Base-by-base conservation (phyloP, 148 eudicot genomes). In the Rhododendron williamsianum region DNA sequence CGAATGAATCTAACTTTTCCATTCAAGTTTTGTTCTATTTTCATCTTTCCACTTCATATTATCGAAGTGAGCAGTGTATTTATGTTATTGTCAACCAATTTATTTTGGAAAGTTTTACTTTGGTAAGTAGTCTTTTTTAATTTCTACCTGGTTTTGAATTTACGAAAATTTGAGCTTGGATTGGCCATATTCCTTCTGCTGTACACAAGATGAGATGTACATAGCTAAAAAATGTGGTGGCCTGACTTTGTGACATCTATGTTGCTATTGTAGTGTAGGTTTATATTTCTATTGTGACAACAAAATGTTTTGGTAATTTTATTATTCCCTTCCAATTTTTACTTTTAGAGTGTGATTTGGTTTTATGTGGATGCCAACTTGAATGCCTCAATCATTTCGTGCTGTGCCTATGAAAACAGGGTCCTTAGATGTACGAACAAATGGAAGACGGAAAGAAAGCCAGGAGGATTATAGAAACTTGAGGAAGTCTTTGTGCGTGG, bases 401-500 rank as follows among this genome's bases (percentile, higher is more conserved):
- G 15, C 71, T 83, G 15, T 54, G 54, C 74, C 65, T 58, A 56
- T 85, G 74, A 51, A 78, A 82, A 51, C 85, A 92, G 95, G 95
- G 63, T 85, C 95, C 80, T 81, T 91, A 86, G 98, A 95, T 85
- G 96, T 95, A 23, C 89, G 49, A 81, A 91, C 91, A 88, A 91
- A 89, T 43, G 92, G 90, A 84, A 89, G 91, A 71, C 81, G 88
- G 84, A 93, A 91, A 89, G 92, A 92, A 82, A 88, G 87, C 56
- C 92, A 81, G 86, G 85, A 85, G 18, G 92, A 90, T 51, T 95
- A 97, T 88, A 91, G 84, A 88, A 91, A 91, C 85, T 91, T 97
- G 90, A 92, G 99, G 90, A 95, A 92, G 87, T 92, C 98, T 84
- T 88, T 97, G 76, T 92, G 94, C 82, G 91, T 89, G 43, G 99